Percentiles rank a stretch among this genome's conserved stretches.
These are phyloP conservation scores for Calocera viscosa DNA, from an alignment of 768 basidiomycete species.

Conservation along the genomic window DNA sequence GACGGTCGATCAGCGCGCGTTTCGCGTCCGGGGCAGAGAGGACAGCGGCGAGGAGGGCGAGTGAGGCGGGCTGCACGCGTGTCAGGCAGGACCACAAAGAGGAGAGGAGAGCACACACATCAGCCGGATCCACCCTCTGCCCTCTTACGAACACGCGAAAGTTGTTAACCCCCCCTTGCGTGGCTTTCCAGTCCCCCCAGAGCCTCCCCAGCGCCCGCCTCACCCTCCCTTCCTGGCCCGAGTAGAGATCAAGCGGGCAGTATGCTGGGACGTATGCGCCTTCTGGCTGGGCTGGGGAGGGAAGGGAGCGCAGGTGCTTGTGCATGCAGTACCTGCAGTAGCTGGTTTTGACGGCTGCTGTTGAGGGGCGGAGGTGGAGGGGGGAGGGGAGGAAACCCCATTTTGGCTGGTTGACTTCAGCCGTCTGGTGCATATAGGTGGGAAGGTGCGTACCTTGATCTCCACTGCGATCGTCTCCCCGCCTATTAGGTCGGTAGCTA, in stretches of 20 bases:
- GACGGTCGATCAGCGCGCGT: constrained; percentile 37
- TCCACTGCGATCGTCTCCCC: constrained; percentile 56
- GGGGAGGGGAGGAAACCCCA: constrained; percentile 82
- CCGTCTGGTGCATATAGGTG: background rate
- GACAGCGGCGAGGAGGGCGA: background rate
- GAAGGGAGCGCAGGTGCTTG: constrained; percentile 33
- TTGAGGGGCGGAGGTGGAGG: constrained; percentile 46
- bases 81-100: background rate
- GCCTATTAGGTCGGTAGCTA: constrained; percentile 73
- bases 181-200: constrained; percentile 59
- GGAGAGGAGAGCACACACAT: constrained; percentile 34
- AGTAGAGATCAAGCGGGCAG: constrained; percentile 87
- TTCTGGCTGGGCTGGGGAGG: constrained; percentile 24
- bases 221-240: constrained; percentile 49
- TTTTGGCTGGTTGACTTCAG: constrained; percentile 55
- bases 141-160: constrained; percentile 68
- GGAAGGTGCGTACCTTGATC: constrained; percentile 57
- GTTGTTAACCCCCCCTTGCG: constrained; percentile 58
- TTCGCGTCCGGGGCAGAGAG: background rate
- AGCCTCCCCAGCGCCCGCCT: constrained; percentile 52
- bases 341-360: constrained; percentile 45
- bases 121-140: constrained; percentile 40
- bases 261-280: constrained; percentile 30
- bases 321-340: constrained; percentile 93
- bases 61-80: background rate